These are phyloP conservation scores for Leccinum pallidistipes DNA, from an alignment of 1,284 basidiomycete species.

Conservation along the genomic window DNA sequence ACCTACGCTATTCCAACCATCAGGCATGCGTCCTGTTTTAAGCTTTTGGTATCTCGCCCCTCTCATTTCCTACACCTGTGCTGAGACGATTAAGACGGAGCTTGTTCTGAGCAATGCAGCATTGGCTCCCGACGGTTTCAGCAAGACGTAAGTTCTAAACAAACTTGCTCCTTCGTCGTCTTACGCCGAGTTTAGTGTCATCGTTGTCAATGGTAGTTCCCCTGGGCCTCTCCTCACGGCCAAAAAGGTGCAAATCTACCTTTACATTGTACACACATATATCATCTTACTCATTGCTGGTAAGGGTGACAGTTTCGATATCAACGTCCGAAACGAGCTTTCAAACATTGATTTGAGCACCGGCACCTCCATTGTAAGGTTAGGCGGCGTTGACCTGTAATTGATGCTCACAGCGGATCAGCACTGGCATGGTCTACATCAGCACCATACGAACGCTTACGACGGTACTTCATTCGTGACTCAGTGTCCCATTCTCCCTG, in stretches of 20 bases:
- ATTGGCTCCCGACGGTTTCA: conserved; percentile 36
- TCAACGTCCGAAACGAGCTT: conserved; percentile 32
- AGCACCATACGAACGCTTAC: conserved; percentile 23
- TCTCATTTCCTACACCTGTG: conserved; percentile 13
- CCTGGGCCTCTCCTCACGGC: conserved; percentile 28
- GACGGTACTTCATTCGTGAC: conserved; percentile 40
- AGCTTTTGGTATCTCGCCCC: conserved; percentile 10
- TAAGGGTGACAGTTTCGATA: conserved; percentile 29
- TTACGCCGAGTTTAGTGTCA: conserved; percentile 17
- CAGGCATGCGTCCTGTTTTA: conserved; percentile 17
- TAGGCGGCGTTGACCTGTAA: conserved; percentile 21
- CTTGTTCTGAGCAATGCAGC: conserved; percentile 29
- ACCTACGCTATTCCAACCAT: neutral
- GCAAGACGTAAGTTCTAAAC: conserved; percentile 15
- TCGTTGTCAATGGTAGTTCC: conserved; percentile 26
- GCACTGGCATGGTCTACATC: conserved; percentile 41
- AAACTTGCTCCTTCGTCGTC: neutral
- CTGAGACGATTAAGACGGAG: conserved; percentile 16
- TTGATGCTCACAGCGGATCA: conserved; percentile 10
- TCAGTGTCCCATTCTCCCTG: conserved; percentile 47
- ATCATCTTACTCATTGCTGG: conserved; percentile 33
- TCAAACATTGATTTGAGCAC: conserved; percentile 28
- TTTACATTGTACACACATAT: conserved; percentile 27
- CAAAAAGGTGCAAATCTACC: conserved; percentile 29
- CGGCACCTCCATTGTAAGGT: conserved; percentile 33